Conservation (phyloP, 306 rosid genomes). For the Gynostemma pentaphyllum region DNA sequence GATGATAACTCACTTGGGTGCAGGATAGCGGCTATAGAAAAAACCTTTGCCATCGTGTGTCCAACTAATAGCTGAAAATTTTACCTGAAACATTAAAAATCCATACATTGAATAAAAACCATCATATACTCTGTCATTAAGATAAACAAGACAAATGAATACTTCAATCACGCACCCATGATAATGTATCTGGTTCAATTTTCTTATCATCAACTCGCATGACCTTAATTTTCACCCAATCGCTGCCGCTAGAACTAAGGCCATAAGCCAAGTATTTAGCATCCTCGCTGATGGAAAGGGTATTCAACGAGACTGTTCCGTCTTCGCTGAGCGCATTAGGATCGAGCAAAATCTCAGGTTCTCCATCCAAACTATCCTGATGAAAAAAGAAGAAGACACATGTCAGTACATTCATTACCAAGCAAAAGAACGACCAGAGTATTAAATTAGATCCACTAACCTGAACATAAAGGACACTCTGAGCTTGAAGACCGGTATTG, state of each 20-base stretch:
- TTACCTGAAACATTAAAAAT: constrained; percentile 50
- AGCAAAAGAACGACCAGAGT: neutral
- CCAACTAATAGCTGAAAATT: constrained; percentile 76
- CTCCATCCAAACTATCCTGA: constrained; percentile 57
- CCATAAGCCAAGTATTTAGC: constrained; percentile 71
- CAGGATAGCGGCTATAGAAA: constrained; percentile 84
- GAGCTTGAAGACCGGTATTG: constrained; percentile 87
- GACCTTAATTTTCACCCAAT: constrained; percentile 71
- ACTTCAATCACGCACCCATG: constrained; percentile 57
- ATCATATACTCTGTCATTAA: neutral
- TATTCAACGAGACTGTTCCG: constrained; percentile 59
- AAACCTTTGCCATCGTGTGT: constrained; percentile 82
- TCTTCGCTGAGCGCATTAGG: constrained; percentile 75
- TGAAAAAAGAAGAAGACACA: neutral
- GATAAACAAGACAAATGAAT: neutral
- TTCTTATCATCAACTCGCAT: constrained; percentile 46
- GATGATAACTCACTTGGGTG: constrained; percentile 53
- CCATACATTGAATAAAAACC: neutral
- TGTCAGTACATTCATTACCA: neutral
- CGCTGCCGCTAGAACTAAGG: constrained; percentile 82
- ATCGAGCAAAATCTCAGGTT: constrained; percentile 60
- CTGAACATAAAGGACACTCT: constrained; percentile 67
- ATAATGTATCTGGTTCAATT: constrained; percentile 41
- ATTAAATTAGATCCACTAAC: constrained; percentile 20
- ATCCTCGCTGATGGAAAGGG: constrained; percentile 47